Percentiles rank a stretch among this genome's conserved stretches.
Evolutionary conservation across 208 protist species (phyloP).

Genomic region (Trypanosoma scelopori): DNA sequence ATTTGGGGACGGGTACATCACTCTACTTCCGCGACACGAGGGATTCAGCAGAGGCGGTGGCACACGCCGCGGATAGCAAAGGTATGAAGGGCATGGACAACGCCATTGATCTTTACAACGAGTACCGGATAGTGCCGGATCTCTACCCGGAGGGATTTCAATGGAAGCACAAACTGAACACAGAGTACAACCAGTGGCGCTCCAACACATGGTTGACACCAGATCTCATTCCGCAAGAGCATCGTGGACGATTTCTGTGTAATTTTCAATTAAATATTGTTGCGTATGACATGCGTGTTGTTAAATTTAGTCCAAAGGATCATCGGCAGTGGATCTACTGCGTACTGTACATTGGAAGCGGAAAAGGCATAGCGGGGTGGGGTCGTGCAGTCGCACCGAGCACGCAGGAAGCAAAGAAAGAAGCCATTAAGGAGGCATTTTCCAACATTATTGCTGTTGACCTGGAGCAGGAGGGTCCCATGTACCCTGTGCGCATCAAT

Average conservation of each 20-base stretch:
- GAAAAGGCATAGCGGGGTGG: constrained; percentile 91
- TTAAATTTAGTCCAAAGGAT: constrained; percentile 93
- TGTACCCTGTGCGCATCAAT: constrained; percentile 92
- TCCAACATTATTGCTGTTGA: constrained; percentile 92
- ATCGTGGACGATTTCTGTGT: constrained; percentile 91
- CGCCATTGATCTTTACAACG: constrained; percentile 89
- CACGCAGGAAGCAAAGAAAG: constrained; percentile 89
- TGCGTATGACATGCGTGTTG: constrained; percentile 91
- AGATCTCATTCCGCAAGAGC: constrained; percentile 91
- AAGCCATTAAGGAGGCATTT: constrained; percentile 90
- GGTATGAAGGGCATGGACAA: constrained; percentile 93
- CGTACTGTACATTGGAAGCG: constrained; percentile 89
- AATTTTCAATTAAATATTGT: constrained; percentile 94
- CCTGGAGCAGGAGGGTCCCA: constrained; percentile 91
- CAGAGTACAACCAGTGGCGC: constrained; percentile 94
- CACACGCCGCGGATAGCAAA: constrained; percentile 86
- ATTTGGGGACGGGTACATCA: constrained; percentile 90
- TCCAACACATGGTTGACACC: constrained; percentile 93
- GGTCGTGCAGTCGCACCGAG: constrained; percentile 88
- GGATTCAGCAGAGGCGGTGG: constrained; percentile 84
- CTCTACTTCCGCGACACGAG: constrained; percentile 91
- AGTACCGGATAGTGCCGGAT: constrained; percentile 92
- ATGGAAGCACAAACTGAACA: constrained; percentile 93
- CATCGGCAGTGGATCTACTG: constrained; percentile 93
- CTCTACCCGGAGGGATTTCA: constrained; percentile 93